Evolutionary conservation across 768 basidiomycete genomes (phyloP).

Genomic region (Mycena indigotica): DNA sequence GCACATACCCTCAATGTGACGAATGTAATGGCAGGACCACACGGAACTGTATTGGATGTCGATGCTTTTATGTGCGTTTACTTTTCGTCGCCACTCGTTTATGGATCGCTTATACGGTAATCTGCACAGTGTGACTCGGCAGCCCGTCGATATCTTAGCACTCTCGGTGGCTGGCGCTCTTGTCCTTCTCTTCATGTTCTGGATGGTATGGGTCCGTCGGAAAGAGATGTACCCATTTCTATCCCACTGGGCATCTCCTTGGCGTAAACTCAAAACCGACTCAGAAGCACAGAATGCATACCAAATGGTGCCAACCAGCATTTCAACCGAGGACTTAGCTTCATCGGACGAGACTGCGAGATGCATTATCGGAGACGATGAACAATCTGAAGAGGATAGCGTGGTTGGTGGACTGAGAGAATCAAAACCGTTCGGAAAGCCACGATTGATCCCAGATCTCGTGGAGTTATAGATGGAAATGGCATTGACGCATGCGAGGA

Average conservation of each 20-base stretch:
- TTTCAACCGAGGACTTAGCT: too few relatives aligned
- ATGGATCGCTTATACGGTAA: too few relatives aligned
- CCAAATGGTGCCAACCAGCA: neutral
- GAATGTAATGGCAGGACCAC: slow-evolving; percentile 4
- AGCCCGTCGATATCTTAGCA: neutral
- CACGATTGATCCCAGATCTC: too few relatives aligned
- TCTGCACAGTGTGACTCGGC: neutral
- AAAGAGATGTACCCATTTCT: too few relatives aligned
- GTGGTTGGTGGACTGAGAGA: too few relatives aligned
- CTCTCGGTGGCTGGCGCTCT: neutral
- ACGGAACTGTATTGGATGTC: slow-evolving; percentile 9
- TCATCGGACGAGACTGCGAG: too few relatives aligned
- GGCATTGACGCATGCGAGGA: too few relatives aligned
- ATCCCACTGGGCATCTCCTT: neutral
- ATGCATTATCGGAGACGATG: too few relatives aligned
- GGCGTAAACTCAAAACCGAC: neutral
- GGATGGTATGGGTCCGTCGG: neutral
- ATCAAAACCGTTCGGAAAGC: too few relatives aligned
- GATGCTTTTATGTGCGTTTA: slow-evolving; percentile 17
- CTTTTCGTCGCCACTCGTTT: neutral
- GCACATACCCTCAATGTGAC: slow-evolving; percentile 13
- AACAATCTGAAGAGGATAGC: too few relatives aligned
- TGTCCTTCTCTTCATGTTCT: neutral
- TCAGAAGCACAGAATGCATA: neutral
- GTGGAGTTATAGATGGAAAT: too few relatives aligned